phyloP scores from a whole-genome alignment of 352 stramenopile genomes.

The Phytopythium montanum region DNA sequence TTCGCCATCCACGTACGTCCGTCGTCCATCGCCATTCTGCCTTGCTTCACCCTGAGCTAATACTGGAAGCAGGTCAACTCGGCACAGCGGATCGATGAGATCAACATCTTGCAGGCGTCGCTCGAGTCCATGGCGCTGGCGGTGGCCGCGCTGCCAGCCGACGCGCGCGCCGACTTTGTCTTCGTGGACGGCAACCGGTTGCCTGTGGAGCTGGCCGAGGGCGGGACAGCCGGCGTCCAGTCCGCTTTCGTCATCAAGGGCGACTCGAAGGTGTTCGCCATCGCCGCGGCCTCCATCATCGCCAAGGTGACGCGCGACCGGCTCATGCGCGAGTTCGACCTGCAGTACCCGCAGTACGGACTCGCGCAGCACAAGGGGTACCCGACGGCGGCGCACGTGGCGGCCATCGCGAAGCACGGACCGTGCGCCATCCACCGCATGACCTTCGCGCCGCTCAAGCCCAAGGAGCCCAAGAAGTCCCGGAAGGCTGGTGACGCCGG shows the following conservation, averaged over 20 bases:
- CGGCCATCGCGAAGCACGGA: slow-evolving; percentile 86
- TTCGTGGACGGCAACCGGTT: slow-evolving; percentile 96
- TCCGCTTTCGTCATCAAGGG: slow-evolving; percentile 94
- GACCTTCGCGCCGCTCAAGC: slow-evolving; percentile 96
- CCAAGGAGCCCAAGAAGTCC: slow-evolving; percentile 30
- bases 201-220: slow-evolving; percentile 74
- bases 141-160: slow-evolving; percentile 20
- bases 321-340: slow-evolving; percentile 95
- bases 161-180: slow-evolving; percentile 62
- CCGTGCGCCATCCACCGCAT: slow-evolving; percentile 93
- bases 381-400: slow-evolving; percentile 91
- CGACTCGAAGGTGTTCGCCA: slow-evolving; percentile 94
- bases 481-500: slow-evolving; percentile 2
- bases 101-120: slow-evolving; percentile 99
- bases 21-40: neutral
- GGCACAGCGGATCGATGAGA: slow-evolving; percentile 93
- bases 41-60: no score
- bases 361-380: slow-evolving; percentile 98
- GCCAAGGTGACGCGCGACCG: slow-evolving; percentile 98
- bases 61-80: slow-evolving; percentile 31
- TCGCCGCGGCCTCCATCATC: slow-evolving; percentile 97
- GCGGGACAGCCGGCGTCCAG: slow-evolving; percentile 21
- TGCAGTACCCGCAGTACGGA: slow-evolving; percentile 92
- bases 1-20: slow-evolving; percentile 80
- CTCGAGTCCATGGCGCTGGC: slow-evolving; percentile 90